Evolutionary conservation across 306 rosid genomes (phyloP).

Genomic region (Leucaena leucocephala): DNA sequence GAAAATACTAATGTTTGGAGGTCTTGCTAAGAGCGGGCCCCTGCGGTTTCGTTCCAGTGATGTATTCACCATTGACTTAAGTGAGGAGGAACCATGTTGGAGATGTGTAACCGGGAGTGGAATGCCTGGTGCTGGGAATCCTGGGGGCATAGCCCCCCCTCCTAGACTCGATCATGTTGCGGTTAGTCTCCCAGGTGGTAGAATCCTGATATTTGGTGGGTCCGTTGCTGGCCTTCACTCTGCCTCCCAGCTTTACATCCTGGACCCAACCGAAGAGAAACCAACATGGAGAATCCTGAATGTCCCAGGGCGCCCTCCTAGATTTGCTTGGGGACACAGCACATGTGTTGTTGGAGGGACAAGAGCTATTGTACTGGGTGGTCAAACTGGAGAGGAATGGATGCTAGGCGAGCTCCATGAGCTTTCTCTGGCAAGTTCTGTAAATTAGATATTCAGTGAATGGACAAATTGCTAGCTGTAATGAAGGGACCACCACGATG

Average conservation of each 20-base stretch:
- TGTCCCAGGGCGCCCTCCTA: conserved; percentile 92
- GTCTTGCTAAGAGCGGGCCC: conserved; percentile 99
- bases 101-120: conserved; percentile 97
- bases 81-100: conserved; percentile 99
- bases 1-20: conserved; percentile 98
- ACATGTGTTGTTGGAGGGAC: conserved; percentile 99
- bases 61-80: conserved; percentile 93
- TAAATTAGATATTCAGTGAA: conserved; percentile 47
- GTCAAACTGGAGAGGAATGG: conserved; percentile 99
- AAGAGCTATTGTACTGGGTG: conserved; percentile 95
- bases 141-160: conserved; percentile 97
- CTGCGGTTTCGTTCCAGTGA: conserved; percentile 95
- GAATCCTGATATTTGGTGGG: conserved; percentile 96
- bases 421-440: conserved; percentile 89
- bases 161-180: conserved; percentile 99
- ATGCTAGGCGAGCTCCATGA: conserved; percentile 96
- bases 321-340: conserved; percentile 99
- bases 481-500: conserved; percentile 40
- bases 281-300: conserved; percentile 98
- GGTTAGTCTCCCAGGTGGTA: conserved; percentile 96
- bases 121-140: conserved; percentile 99
- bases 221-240: conserved; percentile 99
- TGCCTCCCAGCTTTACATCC: conserved; percentile 94
- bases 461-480: conserved; percentile 42
- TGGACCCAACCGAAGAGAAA: conserved; percentile 96